These are phyloP conservation scores for Paspalum notatum DNA, from an alignment of 176 grass and related monocot species.

Conservation along the genomic window DNA sequence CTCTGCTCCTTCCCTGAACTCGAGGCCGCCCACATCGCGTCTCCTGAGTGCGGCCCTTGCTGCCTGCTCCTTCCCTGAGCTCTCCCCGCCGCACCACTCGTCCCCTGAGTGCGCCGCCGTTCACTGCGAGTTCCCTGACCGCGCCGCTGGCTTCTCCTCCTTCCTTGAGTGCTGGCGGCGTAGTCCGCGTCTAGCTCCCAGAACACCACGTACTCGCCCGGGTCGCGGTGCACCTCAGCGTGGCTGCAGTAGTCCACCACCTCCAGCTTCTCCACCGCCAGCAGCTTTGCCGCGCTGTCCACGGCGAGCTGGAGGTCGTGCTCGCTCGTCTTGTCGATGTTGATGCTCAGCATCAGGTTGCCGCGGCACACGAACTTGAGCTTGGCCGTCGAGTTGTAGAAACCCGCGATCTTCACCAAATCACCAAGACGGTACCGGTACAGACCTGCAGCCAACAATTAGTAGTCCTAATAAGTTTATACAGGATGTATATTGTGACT, in stretches of 20 bases:
- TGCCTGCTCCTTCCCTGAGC: too few relatives aligned
- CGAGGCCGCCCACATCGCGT: too few relatives aligned
- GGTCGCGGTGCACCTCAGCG: conserved; percentile 58
- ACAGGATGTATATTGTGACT: too few relatives aligned
- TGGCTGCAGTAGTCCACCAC: conserved; percentile 86
- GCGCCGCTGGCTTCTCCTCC: too few relatives aligned
- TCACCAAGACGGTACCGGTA: conserved; percentile 88
- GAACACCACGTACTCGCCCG: conserved; percentile 78
- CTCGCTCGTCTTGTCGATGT: conserved; percentile 97
- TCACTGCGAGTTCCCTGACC: too few relatives aligned
- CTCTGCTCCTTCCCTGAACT: too few relatives aligned
- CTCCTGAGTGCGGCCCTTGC: too few relatives aligned
- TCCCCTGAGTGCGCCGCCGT: too few relatives aligned
- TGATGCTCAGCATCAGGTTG: conserved; percentile 73
- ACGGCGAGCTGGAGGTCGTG: conserved; percentile 78
- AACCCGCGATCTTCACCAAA: conserved; percentile 68
- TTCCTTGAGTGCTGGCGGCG: too few relatives aligned
- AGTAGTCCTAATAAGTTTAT: too few relatives aligned
- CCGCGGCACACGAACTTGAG: conserved; percentile 77
- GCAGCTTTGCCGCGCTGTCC: conserved; percentile 50
- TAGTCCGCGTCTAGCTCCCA: conserved; percentile 64
- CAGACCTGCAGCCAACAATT: conserved; percentile 47
- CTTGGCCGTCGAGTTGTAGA: conserved; percentile 89
- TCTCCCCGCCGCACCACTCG: too few relatives aligned
- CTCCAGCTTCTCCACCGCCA: conserved; percentile 81